Conservation (phyloP, 208 protist genomes). For the Tritrichomonas musculus region DNA sequence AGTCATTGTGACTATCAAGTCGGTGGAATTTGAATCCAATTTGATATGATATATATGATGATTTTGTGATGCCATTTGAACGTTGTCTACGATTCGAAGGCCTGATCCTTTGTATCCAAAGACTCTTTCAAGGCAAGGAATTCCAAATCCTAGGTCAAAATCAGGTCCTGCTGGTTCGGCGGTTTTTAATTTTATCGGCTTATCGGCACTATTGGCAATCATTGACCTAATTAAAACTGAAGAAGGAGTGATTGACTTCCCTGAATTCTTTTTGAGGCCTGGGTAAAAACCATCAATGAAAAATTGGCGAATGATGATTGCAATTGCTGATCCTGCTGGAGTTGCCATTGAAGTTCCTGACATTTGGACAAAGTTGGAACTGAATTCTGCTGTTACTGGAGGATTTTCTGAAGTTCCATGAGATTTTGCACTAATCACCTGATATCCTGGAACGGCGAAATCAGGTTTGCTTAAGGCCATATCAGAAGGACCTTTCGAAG, state of each 20-base stretch:
- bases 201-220: neutral
- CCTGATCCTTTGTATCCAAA: neutral
- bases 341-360: constrained; percentile 19
- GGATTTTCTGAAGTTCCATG: neutral
- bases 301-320: neutral
- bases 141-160: neutral
- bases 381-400: neutral
- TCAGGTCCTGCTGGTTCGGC: neutral
- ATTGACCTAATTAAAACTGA: neutral
- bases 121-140: neutral
- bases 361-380: neutral
- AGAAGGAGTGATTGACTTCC: neutral
- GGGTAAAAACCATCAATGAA: neutral
- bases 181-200: neutral
- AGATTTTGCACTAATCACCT: neutral
- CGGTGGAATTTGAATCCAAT: neutral
- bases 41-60: neutral
- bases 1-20: neutral
- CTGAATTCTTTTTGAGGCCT: neutral
- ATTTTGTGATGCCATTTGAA: neutral
- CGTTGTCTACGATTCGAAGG: neutral
- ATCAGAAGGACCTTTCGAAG: neutral
- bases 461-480: neutral
- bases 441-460: neutral
- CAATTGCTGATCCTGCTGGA: neutral